Percentiles rank a stretch among this genome's conserved stretches.
phyloP scores from a whole-genome alignment of 2,329 filamentous ascomycete species.

The Alternaria sp. region DNA sequence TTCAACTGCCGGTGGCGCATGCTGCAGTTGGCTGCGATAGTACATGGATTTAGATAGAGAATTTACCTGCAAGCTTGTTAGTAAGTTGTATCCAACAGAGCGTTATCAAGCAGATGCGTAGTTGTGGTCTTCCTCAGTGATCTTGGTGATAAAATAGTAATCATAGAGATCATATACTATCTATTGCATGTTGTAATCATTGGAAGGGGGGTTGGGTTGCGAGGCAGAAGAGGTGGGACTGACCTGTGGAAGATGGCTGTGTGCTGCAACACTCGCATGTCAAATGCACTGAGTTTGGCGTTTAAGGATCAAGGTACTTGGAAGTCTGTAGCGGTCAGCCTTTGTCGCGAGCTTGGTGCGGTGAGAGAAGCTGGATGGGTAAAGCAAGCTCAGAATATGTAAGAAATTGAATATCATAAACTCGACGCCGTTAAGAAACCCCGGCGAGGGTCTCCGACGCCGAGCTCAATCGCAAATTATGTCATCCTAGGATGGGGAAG shows the following conservation, averaged over 20 bases:
- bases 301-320: background rate
- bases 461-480: constrained; percentile 99
- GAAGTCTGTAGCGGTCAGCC: constrained; percentile 14
- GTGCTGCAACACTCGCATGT: background rate
- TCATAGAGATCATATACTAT: constrained; percentile 73
- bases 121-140: constrained; percentile 64
- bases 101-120: constrained; percentile 19
- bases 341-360: background rate
- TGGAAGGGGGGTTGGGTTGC: constrained; percentile 51
- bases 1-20: background rate
- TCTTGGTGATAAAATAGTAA: constrained; percentile 70
- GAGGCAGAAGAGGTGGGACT: constrained; percentile 10
- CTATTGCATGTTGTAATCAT: constrained; percentile 74
- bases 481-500: constrained; percentile 71
- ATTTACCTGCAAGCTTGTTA: constrained; percentile 34
- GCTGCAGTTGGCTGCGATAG: background rate
- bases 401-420: constrained; percentile 93
- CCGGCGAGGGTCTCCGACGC: constrained; percentile 89
- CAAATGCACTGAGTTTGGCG: background rate
- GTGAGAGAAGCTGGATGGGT: constrained; percentile 2
- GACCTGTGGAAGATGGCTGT: constrained; percentile 18
- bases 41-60: background rate
- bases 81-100: constrained; percentile 15
- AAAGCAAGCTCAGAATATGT: constrained; percentile 87
- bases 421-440: constrained; percentile 79